Conservation (phyloP, 2,329 filamentous ascomycete species). For the Cladosporium phlei region DNA sequence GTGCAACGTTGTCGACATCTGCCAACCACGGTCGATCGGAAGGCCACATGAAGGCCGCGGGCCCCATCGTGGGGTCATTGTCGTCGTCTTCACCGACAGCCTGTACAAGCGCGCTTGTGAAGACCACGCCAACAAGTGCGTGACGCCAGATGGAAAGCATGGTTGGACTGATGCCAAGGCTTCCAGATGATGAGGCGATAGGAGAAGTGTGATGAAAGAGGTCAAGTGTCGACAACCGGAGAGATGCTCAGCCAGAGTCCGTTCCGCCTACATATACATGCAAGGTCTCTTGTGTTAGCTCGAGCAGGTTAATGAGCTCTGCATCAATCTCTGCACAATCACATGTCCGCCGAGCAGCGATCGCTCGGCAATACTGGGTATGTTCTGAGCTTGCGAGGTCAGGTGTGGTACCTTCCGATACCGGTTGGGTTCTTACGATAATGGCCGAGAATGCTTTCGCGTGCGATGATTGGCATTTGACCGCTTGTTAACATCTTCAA, state of each 20-base stretch:
- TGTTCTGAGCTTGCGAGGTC: not conserved
- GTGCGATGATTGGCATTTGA: not conserved
- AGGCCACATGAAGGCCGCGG: slow-evolving; percentile 52
- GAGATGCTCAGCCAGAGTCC: not conserved
- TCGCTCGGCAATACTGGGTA: not conserved
- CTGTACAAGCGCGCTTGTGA: not conserved
- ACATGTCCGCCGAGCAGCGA: not conserved
- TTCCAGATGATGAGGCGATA: not conserved
- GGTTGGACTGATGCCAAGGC: not conserved
- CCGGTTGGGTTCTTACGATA: not conserved
- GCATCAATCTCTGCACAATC: not conserved
- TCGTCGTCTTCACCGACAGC: slow-evolving; percentile 7
- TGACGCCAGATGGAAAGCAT: not conserved
- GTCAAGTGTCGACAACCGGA: not conserved
- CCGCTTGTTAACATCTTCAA: not conserved
- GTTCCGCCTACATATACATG: not conserved
- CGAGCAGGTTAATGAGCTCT: not conserved
- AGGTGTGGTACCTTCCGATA: not conserved
- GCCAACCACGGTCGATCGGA: slow-evolving; percentile 53
- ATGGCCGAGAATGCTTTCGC: not conserved
- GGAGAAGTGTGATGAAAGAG: not conserved
- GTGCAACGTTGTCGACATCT: slow-evolving; percentile 51
- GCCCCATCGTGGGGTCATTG: slow-evolving; percentile 12
- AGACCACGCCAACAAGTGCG: not conserved
- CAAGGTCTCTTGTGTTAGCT: not conserved